phyloP scores from a whole-genome alignment of 345 rosid genomes.

The Eucalyptus pauciflora region DNA sequence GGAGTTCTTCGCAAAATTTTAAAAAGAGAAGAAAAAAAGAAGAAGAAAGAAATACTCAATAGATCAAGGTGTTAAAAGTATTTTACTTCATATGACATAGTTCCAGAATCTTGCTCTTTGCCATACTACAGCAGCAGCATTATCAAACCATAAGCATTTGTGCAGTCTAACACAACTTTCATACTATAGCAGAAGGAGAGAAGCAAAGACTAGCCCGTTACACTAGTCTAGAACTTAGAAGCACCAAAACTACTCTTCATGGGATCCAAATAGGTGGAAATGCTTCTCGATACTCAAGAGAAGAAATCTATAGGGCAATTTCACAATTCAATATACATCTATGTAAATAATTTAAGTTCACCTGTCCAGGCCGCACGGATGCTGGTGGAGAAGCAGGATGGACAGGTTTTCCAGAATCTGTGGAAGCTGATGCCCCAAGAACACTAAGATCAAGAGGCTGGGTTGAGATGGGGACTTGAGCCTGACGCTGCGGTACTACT shows the following conservation, averaged over 20 bases:
- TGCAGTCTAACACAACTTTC: neutral
- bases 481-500: constrained; percentile 20
- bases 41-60: neutral
- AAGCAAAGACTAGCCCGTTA: neutral
- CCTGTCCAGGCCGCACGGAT: constrained; percentile 96
- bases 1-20: neutral
- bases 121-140: neutral
- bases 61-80: neutral
- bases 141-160: neutral
- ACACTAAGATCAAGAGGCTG: constrained; percentile 93
- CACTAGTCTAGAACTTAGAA: neutral
- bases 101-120: neutral
- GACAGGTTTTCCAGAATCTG: constrained; percentile 53
- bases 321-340: neutral
- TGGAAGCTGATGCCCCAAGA: constrained; percentile 58
- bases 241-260: neutral
- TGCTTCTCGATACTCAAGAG: neutral
- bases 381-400: constrained; percentile 45
- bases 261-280: neutral
- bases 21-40: neutral
- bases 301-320: neutral
- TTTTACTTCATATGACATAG: neutral
- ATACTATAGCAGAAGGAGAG: neutral
- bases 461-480: constrained; percentile 35
- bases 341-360: constrained; percentile 1